Evolutionary conservation across 2,329 filamentous ascomycete species (phyloP).

Genomic region (Curvularia sp.): DNA sequence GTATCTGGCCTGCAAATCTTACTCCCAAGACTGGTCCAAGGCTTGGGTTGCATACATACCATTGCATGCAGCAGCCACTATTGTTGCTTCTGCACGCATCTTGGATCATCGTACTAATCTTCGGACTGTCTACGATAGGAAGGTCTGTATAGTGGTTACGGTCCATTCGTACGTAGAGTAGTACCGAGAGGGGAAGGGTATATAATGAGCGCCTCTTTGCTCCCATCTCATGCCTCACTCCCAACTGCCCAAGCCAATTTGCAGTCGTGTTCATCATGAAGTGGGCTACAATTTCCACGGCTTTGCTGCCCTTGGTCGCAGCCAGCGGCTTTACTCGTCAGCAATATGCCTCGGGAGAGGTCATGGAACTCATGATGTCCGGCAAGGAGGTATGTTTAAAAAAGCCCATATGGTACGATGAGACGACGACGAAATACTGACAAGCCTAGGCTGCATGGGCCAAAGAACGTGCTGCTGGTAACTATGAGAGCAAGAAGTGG

Average conservation of each 20-base stretch:
- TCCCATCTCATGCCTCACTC: constrained; percentile 25
- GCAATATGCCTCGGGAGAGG: constrained; percentile 44
- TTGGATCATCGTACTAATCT: constrained; percentile 42
- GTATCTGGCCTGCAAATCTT: constrained; percentile 9
- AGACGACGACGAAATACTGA: constrained; percentile 20
- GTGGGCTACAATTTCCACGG: constrained; percentile 41
- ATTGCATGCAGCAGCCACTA: constrained; percentile 24
- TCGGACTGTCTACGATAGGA: constrained; percentile 44
- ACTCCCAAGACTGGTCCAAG: constrained; percentile 30
- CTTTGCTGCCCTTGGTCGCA: constrained; percentile 43
- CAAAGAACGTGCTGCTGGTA: constrained; percentile 40
- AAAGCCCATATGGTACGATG: neutral
- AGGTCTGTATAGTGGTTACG: constrained; percentile 33
- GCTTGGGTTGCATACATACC: constrained; percentile 25
- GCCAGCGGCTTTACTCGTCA: constrained; percentile 39
- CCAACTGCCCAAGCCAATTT: constrained; percentile 33
- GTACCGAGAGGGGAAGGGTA: constrained; percentile 3
- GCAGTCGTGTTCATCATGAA: constrained; percentile 42
- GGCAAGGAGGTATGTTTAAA: constrained; percentile 40
- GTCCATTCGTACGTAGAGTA: constrained; percentile 9
- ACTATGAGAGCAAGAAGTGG: constrained; percentile 44
- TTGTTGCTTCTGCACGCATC: constrained; percentile 30
- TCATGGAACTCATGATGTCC: constrained; percentile 48
- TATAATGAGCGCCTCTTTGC: constrained; percentile 27
- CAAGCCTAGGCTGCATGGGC: constrained; percentile 40